phyloP scores from a whole-genome alignment of 2,329 filamentous ascomycete species.

The Monosporascus sp. region DNA sequence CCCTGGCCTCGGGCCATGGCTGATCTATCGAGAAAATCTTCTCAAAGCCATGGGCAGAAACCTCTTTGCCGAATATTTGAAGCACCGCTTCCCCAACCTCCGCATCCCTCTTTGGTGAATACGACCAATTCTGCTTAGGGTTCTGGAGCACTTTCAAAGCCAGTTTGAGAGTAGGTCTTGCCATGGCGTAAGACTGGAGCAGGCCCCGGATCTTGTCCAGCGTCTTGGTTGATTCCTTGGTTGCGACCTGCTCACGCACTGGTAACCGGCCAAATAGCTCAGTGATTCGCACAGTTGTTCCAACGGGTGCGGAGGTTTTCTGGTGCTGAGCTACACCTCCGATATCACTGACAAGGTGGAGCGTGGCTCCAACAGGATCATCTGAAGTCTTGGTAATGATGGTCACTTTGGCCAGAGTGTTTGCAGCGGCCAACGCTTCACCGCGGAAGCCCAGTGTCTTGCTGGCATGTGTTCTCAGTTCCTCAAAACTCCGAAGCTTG shows the following conservation, averaged over 20 bases:
- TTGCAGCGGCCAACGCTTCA: constrained; percentile 64
- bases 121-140: constrained; percentile 53
- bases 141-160: constrained; percentile 53
- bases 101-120: constrained; percentile 48
- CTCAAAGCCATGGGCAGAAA: constrained; percentile 50
- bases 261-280: constrained; percentile 57
- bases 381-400: constrained; percentile 59
- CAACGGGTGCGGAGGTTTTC: constrained; percentile 50
- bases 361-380: constrained; percentile 51
- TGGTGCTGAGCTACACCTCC: constrained; percentile 36
- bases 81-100: constrained; percentile 53
- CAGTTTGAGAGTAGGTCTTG: constrained; percentile 58
- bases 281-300: constrained; percentile 60
- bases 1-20: constrained; percentile 1
- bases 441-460: constrained; percentile 70
- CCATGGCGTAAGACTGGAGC: constrained; percentile 60
- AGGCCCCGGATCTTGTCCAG: constrained; percentile 54
- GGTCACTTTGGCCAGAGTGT: constrained; percentile 52
- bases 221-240: constrained; percentile 53
- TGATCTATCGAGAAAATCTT: constrained; percentile 12
- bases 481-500: constrained; percentile 61
- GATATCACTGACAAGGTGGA: constrained; percentile 36
- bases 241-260: constrained; percentile 54
- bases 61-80: constrained; percentile 56
- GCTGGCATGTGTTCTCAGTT: constrained; percentile 52